Evolutionary conservation across 1,139 yeast genomes (phyloP), one percentile per base, ranked within the genome.

Genomic region (Debaryomyces fabryi): DNA sequence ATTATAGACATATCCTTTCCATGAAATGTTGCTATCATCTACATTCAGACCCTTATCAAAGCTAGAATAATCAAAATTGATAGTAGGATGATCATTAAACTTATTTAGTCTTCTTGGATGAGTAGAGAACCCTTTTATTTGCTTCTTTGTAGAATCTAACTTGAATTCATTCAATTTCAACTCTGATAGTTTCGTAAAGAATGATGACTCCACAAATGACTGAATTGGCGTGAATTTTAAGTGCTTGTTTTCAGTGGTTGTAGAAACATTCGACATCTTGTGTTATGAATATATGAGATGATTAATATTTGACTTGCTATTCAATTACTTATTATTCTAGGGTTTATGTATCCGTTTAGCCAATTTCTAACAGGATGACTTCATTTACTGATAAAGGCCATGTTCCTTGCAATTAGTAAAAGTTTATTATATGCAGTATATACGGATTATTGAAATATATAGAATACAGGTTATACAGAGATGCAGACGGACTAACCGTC

Each of bases 201-300:
- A 93, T 0, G 96, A 82, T 0, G 96, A 82, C 59, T 92, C 97
- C 30, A 87, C 83, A 63, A 87, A 87, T 2, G 96, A 86, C 51
- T 79, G 83, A 23, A 84, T 68, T 0, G 88, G 80, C 0, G 81
- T 74, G 64, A 74, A 85, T 53, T 40, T 40, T 40, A 40, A n/a
- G 20, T 30, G 13, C 20, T 20, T 40, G 5, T n/a, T 30, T 8
- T 29, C 43, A 12, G 30, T 27, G n/a, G 36, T 6, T 13, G 27
- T 8, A 20, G 36, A 20, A 18, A 18, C 23, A 35, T 20, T 35
- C 5, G 42, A 35, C 38, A 35, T 18, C 13, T 25, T 39, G 16
- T 25, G n/a, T 25, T 10, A 16, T n/a, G 3, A 16, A 38, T 12
- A 8, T 15, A 10, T 24, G 15, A 18, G 12, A 16, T 13, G 15